These are phyloP conservation scores for Penicillium egyptiacum DNA, from an alignment of 495 filamentous ascomycete species.

Conservation along the genomic window DNA sequence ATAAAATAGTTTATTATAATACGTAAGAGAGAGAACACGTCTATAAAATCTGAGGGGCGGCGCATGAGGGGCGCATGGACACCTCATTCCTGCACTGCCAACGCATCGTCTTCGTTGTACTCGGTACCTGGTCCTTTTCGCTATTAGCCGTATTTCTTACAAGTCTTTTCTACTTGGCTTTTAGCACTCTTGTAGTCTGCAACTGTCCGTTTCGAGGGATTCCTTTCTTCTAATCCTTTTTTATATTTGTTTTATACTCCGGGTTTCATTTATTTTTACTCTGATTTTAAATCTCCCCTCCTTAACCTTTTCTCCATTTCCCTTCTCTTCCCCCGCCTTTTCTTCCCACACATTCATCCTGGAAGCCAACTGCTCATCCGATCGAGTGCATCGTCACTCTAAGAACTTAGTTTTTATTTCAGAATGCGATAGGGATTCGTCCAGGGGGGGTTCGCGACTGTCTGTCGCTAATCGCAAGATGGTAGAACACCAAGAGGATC, in stretches of 20 bases:
- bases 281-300: slow-evolving; percentile 1
- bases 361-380: slow-evolving; percentile 16
- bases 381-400: slow-evolving; percentile 21
- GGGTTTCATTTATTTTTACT: slow-evolving; percentile 4
- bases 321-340: background rate
- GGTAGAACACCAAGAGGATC: slow-evolving; percentile 42
- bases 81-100: slow-evolving; percentile 39
- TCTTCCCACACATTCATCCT: slow-evolving; percentile 19
- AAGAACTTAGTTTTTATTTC: slow-evolving; percentile 20
- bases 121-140: slow-evolving; percentile 4
- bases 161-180: background rate
- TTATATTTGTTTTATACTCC: background rate
- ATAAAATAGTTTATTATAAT: background rate
- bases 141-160: background rate
- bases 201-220: slow-evolving; percentile 27
- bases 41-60: slow-evolving; percentile 24
- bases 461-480: slow-evolving; percentile 34
- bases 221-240: slow-evolving; percentile 8
- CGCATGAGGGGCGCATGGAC: slow-evolving; percentile 31
- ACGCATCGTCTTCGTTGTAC: slow-evolving; percentile 15
- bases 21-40: slow-evolving; percentile 1
- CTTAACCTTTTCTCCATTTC: background rate
- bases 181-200: slow-evolving; percentile 7
- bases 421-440: slow-evolving; percentile 34
- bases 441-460: slow-evolving; percentile 30